Evolutionary conservation across 352 stramenopile species (phyloP).

Genomic region (Globisporangium carolinianum): DNA sequence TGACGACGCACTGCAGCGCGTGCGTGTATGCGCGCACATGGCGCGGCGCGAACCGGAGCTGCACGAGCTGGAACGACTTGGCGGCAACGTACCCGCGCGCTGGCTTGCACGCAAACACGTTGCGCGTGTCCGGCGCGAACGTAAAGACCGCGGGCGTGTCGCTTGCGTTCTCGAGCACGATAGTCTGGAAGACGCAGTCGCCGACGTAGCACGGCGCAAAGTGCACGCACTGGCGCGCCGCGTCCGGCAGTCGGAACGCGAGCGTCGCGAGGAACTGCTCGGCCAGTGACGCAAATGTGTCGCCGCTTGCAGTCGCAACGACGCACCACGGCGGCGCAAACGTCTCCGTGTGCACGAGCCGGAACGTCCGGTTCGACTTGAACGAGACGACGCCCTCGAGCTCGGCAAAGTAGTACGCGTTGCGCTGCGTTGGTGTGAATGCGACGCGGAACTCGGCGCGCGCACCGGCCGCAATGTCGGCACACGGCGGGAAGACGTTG

Average conservation of each 20-base stretch:
- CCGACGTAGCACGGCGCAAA: constrained; percentile 88
- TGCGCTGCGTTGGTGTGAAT: constrained; percentile 68
- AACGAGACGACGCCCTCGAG: constrained; percentile 87
- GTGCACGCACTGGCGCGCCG: constrained; percentile 37
- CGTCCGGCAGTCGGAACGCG: constrained; percentile 33
- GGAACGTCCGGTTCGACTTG: constrained; percentile 92
- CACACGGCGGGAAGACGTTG: constrained; percentile 57
- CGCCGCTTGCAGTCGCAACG: constrained; percentile 61
- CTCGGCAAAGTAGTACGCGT: constrained; percentile 89
- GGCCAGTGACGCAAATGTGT: constrained; percentile 78
- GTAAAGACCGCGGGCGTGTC: constrained; percentile 87
- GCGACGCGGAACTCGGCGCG: constrained; percentile 75
- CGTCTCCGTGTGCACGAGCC: constrained; percentile 89
- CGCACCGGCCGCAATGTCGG: constrained; percentile 74
- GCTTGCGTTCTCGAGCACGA: constrained; percentile 81
- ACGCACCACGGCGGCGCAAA: constrained; percentile 90
- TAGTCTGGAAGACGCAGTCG: constrained; percentile 86
- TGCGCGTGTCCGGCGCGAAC: constrained; percentile 56
- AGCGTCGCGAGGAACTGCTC: constrained; percentile 89
- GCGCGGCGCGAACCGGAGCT: constrained; percentile 66
- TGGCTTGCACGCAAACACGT: constrained; percentile 71
- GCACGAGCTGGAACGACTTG: constrained; percentile 79
- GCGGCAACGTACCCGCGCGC: constrained; percentile 54
- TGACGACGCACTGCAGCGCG: constrained; percentile 60
- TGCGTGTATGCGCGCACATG: constrained; percentile 41